Evolutionary conservation across 176 grass and related monocot genomes (phyloP).

Genomic region (Neostapfia colusana): DNA sequence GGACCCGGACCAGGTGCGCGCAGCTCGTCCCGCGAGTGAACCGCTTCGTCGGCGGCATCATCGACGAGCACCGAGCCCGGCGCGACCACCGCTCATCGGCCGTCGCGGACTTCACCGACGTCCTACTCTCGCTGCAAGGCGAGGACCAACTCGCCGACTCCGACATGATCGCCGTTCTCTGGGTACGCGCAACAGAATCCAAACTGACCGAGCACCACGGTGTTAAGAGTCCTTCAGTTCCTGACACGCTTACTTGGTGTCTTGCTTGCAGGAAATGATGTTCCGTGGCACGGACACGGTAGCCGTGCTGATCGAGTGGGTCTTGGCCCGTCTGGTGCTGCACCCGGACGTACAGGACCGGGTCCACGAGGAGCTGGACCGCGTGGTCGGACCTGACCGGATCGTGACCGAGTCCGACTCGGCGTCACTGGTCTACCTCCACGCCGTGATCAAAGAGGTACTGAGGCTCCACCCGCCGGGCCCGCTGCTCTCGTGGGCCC

Average conservation of each 20-base stretch:
- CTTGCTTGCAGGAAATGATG: slow-evolving; percentile 62
- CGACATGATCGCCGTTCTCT: slow-evolving; percentile 76
- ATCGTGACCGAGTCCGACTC: slow-evolving; percentile 41
- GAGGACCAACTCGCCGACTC: slow-evolving; percentile 55
- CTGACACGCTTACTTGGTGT: too few species aligned
- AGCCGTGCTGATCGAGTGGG: slow-evolving; percentile 78
- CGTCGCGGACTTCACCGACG: slow-evolving; percentile 68
- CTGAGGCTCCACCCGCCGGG: slow-evolving; percentile 78
- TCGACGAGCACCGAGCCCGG: slow-evolving; percentile 57
- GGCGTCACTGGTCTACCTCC: slow-evolving; percentile 45
- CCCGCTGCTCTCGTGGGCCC: slow-evolving; percentile 77
- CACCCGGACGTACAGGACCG: slow-evolving; percentile 57
- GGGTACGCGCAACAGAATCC: slow-evolving; percentile 36
- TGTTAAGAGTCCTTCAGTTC: neutral
- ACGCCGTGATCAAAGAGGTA: slow-evolving; percentile 64
- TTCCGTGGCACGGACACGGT: slow-evolving; percentile 85
- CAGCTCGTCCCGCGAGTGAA: slow-evolving; percentile 61
- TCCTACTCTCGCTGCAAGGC: slow-evolving; percentile 60
- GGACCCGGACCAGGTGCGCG: slow-evolving; percentile 54
- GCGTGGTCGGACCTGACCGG: slow-evolving; percentile 35
- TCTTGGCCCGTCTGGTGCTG: slow-evolving; percentile 51
- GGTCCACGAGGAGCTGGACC: slow-evolving; percentile 63
- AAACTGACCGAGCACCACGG: too few species aligned
- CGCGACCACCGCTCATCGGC: neutral
- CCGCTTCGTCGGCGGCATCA: slow-evolving; percentile 64